Evolutionary conservation across 1,284 basidiomycete genomes (phyloP).

Genomic region (Leccinum pachyderme): DNA sequence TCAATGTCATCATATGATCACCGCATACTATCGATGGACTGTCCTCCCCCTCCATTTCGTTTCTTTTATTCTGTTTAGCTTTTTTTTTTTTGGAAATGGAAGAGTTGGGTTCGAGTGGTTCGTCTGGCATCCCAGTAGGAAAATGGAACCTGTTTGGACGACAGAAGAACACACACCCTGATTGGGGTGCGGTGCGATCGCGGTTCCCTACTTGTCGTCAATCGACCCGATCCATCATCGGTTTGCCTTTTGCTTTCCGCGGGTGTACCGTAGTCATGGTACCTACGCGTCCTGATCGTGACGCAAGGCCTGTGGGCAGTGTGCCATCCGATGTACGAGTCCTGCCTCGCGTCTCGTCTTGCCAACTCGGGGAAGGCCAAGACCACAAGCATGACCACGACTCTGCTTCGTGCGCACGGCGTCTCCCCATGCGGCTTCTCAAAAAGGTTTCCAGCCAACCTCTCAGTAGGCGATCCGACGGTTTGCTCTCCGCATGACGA

Average conservation of each 20-base stretch:
- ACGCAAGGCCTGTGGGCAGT: not conserved
- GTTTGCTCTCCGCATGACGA: not conserved
- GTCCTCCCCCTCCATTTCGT: not conserved
- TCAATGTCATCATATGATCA: not conserved
- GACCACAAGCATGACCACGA: not conserved
- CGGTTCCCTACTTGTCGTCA: not conserved
- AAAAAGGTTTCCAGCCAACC: not conserved
- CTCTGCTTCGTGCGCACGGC: not conserved
- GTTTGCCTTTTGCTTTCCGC: not conserved
- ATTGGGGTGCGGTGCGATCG: not conserved
- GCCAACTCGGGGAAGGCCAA: not conserved
- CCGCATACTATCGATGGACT: not conserved
- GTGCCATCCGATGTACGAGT: not conserved
- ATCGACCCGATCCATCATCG: not conserved
- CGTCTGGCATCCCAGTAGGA: not conserved
- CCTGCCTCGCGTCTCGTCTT: not conserved
- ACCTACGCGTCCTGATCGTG: not conserved
- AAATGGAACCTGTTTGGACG: not conserved
- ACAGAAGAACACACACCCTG: not conserved
- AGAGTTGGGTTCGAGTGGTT: not conserved
- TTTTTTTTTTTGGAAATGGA: not conserved
- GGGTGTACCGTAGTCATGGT: not conserved
- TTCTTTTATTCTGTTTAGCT: not conserved
- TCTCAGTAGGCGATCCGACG: not conserved
- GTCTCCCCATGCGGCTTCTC: not conserved